Evolutionary conservation across 2,329 filamentous ascomycete species (phyloP).

Genomic region (Camillea tinctor): DNA sequence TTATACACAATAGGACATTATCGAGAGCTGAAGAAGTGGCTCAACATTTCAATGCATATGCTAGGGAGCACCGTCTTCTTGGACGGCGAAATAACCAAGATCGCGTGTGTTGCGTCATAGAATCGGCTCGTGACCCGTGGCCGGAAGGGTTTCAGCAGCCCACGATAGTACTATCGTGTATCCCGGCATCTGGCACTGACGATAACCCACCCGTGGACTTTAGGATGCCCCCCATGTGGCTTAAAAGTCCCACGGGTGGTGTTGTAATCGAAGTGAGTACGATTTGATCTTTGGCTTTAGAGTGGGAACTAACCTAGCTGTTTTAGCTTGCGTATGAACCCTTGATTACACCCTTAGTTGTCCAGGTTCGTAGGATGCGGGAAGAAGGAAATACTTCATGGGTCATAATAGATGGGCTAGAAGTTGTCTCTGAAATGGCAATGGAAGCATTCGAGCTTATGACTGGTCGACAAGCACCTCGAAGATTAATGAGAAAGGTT

Average conservation of each 20-base stretch:
- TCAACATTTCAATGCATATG: conserved; percentile 62
- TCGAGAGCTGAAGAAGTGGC: conserved; percentile 62
- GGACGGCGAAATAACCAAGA: conserved; percentile 35
- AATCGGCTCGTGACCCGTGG: conserved; percentile 60
- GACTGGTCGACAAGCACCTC: conserved; percentile 69
- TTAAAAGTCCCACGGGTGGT: conserved; percentile 68
- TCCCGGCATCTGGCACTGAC: conserved; percentile 63
- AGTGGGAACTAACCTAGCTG: conserved; percentile 1
- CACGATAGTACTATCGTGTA: conserved; percentile 70
- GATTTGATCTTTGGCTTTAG: neutral
- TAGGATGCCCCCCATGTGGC: conserved; percentile 66
- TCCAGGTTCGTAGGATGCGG: conserved; percentile 56
- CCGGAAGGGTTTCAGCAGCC: conserved; percentile 60
- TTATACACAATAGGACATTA: conserved; percentile 67
- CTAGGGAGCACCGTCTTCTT: conserved; percentile 32
- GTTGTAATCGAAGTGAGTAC: conserved; percentile 62
- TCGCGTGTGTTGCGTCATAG: conserved; percentile 53
- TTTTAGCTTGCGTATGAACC: conserved; percentile 65
- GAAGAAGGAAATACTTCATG: conserved; percentile 57
- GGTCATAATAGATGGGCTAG: conserved; percentile 70
- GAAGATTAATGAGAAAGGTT: conserved; percentile 64
- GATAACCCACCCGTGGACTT: conserved; percentile 65
- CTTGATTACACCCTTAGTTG: conserved; percentile 65
- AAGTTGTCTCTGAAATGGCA: conserved; percentile 71
- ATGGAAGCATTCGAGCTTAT: conserved; percentile 76